Evolutionary conservation across 2,329 filamentous ascomycete genomes (phyloP), one percentile per base, ranked within the genome.

Genomic region (Curvularia eragrostidis): DNA sequence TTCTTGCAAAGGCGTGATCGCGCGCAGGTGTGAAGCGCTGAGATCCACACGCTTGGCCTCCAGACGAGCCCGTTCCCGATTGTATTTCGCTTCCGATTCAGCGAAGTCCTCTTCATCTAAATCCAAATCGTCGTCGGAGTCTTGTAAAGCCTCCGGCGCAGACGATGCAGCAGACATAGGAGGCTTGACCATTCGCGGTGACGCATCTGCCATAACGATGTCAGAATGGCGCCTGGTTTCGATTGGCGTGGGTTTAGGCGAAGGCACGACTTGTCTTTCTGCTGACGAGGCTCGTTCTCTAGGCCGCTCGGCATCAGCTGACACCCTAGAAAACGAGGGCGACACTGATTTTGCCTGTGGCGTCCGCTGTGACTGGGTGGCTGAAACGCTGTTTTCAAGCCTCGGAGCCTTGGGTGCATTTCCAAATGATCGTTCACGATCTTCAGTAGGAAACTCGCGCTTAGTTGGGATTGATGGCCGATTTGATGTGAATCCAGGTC

Each of bases 61-160:
- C 5, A 82, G 71, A 48, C 74, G 71, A 12, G 79, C 70, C 62
- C 80, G 81, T 56, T 80, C 76, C 9, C 77, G 72, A 42, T 80
- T 79, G 59, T 80, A 82, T 48, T 79, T 81, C 5, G 77, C 78
- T 65, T 82, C 78, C 19, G 77, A 77, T 30, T 80, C 75, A 8
- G 78, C 78, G 51, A 80, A 77, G 52, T 81, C 77, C 32, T 71
- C 79, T 56, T 82, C 79, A 32, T 79, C 77, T 10, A 80, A 70
- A 60, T 81, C 79, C 51, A 81, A 71, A 48, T 79, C 79, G 49
- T 82, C 80, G 19, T 83, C 80, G 21, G 79, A 81, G 49, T 79
- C 80, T 53, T 73, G 69, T 23, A 75, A 54, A 5, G 63, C 69
- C 52, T 74, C 68, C 5, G 71, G 71, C 3, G 67, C 72, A 21